phyloP scores from a whole-genome alignment of 176 grass and related monocot genomes.

The Bromus sterilis region DNA sequence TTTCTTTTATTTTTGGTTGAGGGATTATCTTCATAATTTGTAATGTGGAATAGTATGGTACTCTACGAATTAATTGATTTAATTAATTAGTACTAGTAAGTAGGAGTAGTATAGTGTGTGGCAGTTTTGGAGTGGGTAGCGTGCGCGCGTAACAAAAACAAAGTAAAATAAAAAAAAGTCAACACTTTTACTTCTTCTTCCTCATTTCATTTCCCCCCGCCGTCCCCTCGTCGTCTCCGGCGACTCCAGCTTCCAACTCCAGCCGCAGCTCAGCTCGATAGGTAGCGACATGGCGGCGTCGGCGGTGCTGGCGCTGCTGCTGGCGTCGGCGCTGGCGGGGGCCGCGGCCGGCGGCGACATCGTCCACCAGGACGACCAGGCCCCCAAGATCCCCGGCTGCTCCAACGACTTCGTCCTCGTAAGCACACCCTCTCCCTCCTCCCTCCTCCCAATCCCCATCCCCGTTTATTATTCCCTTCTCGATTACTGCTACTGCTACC shows the following conservation, averaged over 20 bases:
- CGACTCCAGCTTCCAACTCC: neutral
- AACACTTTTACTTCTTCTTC: neutral
- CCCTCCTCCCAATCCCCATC: neutral
- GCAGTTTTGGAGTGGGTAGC: neutral
- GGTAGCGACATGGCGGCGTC: neutral
- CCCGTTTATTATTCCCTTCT: neutral
- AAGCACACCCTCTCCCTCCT: neutral
- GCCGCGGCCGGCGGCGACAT: slow-evolving; percentile 66
- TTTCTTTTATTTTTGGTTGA: too few species aligned
- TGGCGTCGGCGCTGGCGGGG: slow-evolving; percentile 35
- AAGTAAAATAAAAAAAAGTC: neutral
- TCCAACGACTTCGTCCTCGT: slow-evolving; percentile 87
- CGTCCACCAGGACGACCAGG: slow-evolving; percentile 69
- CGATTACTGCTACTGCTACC: too few species aligned
- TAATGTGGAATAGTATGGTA: too few species aligned
- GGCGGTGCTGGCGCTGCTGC: neutral
- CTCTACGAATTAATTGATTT: too few species aligned
- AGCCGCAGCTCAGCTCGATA: neutral
- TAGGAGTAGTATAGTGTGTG: too few species aligned
- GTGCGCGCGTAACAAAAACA: neutral
- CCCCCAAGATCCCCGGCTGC: slow-evolving; percentile 84
- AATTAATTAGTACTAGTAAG: too few species aligned
- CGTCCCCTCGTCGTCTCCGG: neutral
- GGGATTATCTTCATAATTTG: too few species aligned
- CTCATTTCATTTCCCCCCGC: neutral